Evolutionary conservation across 179 eudicot genomes (phyloP).

Genomic region (Spergularia azorica): DNA sequence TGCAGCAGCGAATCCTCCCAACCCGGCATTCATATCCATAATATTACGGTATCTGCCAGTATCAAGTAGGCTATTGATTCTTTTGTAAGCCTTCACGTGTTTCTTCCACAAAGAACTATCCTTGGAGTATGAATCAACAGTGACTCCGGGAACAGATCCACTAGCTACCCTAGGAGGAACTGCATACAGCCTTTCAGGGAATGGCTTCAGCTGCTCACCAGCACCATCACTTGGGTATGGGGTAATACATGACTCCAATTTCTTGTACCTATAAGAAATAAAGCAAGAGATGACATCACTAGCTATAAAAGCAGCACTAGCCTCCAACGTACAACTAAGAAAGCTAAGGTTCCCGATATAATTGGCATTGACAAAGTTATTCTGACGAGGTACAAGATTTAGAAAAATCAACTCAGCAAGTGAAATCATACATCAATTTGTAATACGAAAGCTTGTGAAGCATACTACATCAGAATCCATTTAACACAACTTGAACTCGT

Average conservation of each 20-base stretch:
- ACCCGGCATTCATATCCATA: conserved; percentile 88
- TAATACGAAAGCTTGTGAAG: too few relatives aligned
- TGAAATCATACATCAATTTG: background rate
- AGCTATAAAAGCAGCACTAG: background rate
- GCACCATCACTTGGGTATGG: conserved; percentile 43
- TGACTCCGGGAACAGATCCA: conserved; percentile 64
- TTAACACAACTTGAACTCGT: background rate
- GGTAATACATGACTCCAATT: conserved; percentile 78
- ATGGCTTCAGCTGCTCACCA: conserved; percentile 55
- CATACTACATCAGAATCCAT: background rate
- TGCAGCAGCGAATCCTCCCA: conserved; percentile 89
- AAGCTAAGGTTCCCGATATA: background rate
- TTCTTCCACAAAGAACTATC: conserved; percentile 70
- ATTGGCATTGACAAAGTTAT: background rate
- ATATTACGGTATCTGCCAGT: conserved; percentile 83
- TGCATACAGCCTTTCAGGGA: conserved; percentile 66
- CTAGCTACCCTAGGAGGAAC: conserved; percentile 72
- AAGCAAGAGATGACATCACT: conserved; percentile 1
- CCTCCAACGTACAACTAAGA: background rate
- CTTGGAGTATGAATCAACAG: conserved; percentile 56
- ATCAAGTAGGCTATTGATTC: conserved; percentile 61
- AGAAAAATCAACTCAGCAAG: background rate
- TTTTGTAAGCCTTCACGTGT: conserved; percentile 73
- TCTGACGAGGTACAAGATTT: background rate
- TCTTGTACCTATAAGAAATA: conserved; percentile 62